Evolutionary conservation across 176 grass and related monocot species (phyloP).

Genomic region (Carex cristatella): DNA sequence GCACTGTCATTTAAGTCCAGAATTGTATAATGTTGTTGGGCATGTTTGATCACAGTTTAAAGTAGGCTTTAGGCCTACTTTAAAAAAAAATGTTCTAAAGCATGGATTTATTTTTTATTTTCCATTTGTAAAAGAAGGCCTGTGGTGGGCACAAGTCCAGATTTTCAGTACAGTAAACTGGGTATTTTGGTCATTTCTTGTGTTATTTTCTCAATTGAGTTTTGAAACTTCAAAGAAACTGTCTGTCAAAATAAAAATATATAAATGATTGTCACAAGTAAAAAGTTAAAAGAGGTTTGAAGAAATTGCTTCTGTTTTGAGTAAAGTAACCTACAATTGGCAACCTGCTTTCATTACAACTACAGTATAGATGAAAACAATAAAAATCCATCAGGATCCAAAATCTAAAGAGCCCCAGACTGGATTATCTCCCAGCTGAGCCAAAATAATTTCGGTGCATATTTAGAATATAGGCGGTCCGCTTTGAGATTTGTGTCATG

Average conservation of each 20-base stretch:
- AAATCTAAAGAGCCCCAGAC: not conserved
- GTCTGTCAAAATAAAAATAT: not conserved
- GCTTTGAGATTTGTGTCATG: no score
- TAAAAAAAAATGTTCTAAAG: no score
- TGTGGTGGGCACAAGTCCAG: not conserved
- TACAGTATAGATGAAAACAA: not conserved
- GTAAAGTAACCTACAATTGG: not conserved
- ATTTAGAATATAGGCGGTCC: no score
- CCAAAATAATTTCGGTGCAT: no score
- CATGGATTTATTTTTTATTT: not conserved
- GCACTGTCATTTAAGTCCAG: not conserved
- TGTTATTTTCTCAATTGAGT: not conserved
- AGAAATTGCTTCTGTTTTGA: not conserved
- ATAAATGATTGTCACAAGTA: not conserved
- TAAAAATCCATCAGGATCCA: not conserved
- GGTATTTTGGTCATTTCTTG: not conserved
- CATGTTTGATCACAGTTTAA: not conserved
- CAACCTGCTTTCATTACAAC: not conserved
- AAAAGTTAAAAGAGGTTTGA: not conserved
- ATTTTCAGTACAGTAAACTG: not conserved
- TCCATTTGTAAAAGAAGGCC: not conserved
- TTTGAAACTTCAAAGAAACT: not conserved
- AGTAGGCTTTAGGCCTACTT: no score
- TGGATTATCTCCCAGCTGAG: not conserved
- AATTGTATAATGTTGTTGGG: not conserved